Conservation (phyloP, 2,329 filamentous ascomycete genomes). For the Aspergillus awamori region DNA sequence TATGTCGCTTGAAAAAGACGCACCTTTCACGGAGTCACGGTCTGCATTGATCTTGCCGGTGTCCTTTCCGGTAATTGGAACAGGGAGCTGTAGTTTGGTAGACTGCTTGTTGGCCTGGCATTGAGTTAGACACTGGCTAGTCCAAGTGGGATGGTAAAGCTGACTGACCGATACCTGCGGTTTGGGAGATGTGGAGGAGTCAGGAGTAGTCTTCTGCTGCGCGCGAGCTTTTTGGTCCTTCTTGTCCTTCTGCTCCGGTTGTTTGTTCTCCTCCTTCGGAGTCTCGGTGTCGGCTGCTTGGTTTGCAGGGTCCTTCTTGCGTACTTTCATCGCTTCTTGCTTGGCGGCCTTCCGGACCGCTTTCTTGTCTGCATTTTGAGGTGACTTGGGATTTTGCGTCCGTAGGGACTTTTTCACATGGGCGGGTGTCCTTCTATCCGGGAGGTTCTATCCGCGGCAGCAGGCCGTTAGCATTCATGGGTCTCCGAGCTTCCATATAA, state of each 20-base stretch:
- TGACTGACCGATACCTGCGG: not conserved
- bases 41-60: not conserved
- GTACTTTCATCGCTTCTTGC: not conserved
- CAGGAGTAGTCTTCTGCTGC: not conserved
- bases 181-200: too few relatives aligned
- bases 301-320: not conserved
- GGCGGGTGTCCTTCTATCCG: not conserved
- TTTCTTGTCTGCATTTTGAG: not conserved
- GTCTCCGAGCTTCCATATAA: too few relatives aligned
- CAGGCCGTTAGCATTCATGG: not conserved
- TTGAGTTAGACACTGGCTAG: not conserved
- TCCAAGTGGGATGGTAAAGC: not conserved
- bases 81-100: not conserved
- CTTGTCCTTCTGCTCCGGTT: not conserved
- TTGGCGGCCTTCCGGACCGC: not conserved
- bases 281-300: not conserved
- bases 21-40: constrained; percentile 15
- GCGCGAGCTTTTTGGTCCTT: not conserved
- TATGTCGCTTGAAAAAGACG: constrained; percentile 2
- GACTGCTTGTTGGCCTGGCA: not conserved
- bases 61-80: not conserved
- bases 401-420: not conserved
- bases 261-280: not conserved
- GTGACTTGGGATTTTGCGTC: not conserved
- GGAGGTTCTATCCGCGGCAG: not conserved